Evolutionary conservation across 495 filamentous ascomycete genomes (phyloP).

Genomic region (Lasiosphaeriaceae sp.): DNA sequence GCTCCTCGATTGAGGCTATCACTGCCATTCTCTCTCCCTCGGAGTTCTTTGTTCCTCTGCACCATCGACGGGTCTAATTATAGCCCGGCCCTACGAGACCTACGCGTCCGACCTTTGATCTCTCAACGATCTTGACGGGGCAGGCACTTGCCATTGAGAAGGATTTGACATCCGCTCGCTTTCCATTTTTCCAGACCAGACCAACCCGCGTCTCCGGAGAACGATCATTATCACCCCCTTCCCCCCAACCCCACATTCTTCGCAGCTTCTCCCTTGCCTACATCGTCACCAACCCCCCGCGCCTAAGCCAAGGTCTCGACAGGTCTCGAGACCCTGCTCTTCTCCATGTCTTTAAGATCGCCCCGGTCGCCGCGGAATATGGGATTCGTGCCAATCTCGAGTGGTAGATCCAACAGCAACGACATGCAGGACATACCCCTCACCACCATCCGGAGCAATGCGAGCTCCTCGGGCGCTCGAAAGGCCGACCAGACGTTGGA

Average conservation of each 20-base stretch:
- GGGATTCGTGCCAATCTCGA: conserved; percentile 30
- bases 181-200: neutral
- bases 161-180: conserved; percentile 1
- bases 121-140: neutral
- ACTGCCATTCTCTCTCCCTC: neutral
- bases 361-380: conserved; percentile 22
- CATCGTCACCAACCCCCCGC: neutral
- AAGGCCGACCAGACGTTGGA: conserved; percentile 38
- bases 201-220: neutral
- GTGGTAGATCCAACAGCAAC: conserved; percentile 15
- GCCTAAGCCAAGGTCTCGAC: neutral
- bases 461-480: conserved; percentile 47
- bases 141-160: neutral
- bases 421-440: conserved; percentile 51
- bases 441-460: conserved; percentile 44
- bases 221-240: neutral
- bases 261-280: neutral
- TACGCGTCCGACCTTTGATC: neutral
- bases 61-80: neutral
- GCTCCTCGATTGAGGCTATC: neutral
- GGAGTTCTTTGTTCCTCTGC: neutral
- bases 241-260: neutral
- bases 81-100: neutral
- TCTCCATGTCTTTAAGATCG: conserved; percentile 28
- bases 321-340: neutral